These are phyloP conservation scores for Craterostigma plantagineum DNA, from an alignment of 257 asterid species.

Conservation along the genomic window DNA sequence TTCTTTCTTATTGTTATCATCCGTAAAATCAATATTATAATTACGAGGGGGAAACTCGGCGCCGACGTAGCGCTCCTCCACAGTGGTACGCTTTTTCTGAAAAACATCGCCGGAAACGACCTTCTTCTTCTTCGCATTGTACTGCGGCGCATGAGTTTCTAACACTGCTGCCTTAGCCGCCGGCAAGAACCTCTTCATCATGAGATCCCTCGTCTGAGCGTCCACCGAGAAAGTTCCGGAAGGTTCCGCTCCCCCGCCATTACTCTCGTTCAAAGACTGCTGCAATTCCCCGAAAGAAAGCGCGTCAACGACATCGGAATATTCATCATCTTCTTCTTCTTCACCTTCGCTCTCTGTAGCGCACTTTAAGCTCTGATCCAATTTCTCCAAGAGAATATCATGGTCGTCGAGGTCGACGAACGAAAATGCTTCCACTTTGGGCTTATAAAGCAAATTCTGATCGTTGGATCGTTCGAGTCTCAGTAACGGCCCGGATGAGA, in stretches of 20 bases:
- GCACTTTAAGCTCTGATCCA: constrained; percentile 38
- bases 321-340: constrained; percentile 16
- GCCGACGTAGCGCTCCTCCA: neutral
- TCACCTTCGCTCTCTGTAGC: constrained; percentile 37
- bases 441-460: neutral
- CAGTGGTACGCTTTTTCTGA: neutral
- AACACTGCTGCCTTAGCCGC: constrained; percentile 36
- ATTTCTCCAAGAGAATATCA: constrained; percentile 25
- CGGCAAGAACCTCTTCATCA: constrained; percentile 81
- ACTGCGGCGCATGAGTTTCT: constrained; percentile 1
- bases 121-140: neutral
- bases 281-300: constrained; percentile 35
- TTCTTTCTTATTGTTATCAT: neutral
- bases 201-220: constrained; percentile 51
- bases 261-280: constrained; percentile 39
- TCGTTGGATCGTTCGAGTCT: neutral
- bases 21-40: neutral
- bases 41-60: neutral
- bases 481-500: neutral
- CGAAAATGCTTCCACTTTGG: constrained; percentile 1
- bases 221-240: constrained; percentile 35
- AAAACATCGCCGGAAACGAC: neutral
- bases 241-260: constrained; percentile 28
- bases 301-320: constrained; percentile 41
- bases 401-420: constrained; percentile 3